Evolutionary conservation across 305 asterid genomes (phyloP).

Genomic region (Galium porrigens): DNA sequence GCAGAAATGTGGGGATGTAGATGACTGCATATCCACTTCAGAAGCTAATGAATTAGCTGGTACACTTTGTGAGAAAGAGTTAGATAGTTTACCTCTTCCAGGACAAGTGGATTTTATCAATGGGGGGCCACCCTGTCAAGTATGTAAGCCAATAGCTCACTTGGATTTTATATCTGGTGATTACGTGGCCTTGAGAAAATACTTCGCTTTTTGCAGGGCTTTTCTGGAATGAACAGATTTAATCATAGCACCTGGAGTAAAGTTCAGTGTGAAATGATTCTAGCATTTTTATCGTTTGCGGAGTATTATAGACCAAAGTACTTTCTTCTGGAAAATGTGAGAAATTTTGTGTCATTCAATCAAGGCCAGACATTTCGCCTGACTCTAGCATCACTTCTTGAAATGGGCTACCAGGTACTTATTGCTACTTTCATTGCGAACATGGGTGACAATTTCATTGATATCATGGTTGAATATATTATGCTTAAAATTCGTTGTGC

Average conservation of each 20-base stretch:
- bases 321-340: slow-evolving; percentile 39
- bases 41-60: slow-evolving; percentile 39
- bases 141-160: slow-evolving; percentile 14
- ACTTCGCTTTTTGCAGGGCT: slow-evolving; percentile 28
- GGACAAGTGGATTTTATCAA: slow-evolving; percentile 44
- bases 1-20: slow-evolving; percentile 34
- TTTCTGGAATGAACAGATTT: slow-evolving; percentile 44
- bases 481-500: background rate
- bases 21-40: slow-evolving; percentile 32
- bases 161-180: slow-evolving; percentile 3
- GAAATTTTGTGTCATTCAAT: slow-evolving; percentile 39
- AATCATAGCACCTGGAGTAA: slow-evolving; percentile 42
- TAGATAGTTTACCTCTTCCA: slow-evolving; percentile 32
- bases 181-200: slow-evolving; percentile 6
- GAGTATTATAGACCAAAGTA: slow-evolving; percentile 37
- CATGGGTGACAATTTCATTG: background rate
- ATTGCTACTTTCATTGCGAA: background rate
- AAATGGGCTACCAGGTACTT: slow-evolving; percentile 42
- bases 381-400: slow-evolving; percentile 39
- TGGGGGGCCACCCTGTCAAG: slow-evolving; percentile 51
- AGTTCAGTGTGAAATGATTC: slow-evolving; percentile 46
- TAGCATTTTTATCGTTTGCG: slow-evolving; percentile 38
- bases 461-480: background rate
- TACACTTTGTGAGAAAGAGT: slow-evolving; percentile 22
- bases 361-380: slow-evolving; percentile 42